Evolutionary conservation across 352 stramenopile species (phyloP).

Genomic region (Phytophthora pluvialis): DNA sequence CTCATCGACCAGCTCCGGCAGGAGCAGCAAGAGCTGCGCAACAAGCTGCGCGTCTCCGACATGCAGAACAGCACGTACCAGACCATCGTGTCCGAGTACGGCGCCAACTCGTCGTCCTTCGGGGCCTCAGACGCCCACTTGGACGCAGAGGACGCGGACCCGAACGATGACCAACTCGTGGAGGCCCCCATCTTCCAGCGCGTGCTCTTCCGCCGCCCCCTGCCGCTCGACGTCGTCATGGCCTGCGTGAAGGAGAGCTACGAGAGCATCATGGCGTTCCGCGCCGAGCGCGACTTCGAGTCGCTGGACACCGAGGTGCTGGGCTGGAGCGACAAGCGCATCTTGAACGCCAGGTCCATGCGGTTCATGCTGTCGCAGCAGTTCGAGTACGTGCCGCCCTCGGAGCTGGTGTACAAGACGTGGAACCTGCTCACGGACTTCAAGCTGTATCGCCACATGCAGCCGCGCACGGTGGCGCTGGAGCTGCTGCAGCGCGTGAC

Average conservation of each 20-base stretch:
- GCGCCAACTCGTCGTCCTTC: constrained; percentile 10
- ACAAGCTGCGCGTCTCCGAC: constrained; percentile 45
- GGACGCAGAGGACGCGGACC: not conserved
- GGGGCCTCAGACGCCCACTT: not conserved
- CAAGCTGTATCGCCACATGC: constrained; percentile 61
- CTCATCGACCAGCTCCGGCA: constrained; percentile 56
- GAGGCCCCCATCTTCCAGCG: constrained; percentile 57
- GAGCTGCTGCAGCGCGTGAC: constrained; percentile 64
- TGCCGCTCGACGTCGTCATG: constrained; percentile 48
- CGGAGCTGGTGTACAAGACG: constrained; percentile 73
- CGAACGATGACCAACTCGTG: constrained; percentile 21
- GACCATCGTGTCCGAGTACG: constrained; percentile 56
- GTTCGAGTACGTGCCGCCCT: constrained; percentile 51
- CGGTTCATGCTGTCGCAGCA: constrained; percentile 69
- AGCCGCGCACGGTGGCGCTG: constrained; percentile 59
- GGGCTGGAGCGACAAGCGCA: constrained; percentile 58
- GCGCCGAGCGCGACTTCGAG: constrained; percentile 48
- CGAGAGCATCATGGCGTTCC: constrained; percentile 67
- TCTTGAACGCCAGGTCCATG: constrained; percentile 47
- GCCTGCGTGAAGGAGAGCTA: constrained; percentile 61
- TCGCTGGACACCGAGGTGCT: constrained; percentile 52
- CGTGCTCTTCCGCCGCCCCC: constrained; percentile 48
- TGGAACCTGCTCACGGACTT: constrained; percentile 67
- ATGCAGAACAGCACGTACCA: constrained; percentile 68
- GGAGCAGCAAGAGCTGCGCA: constrained; percentile 45